phyloP scores from a whole-genome alignment of 139 green algal species.

The Auxenochlorella pyrenoidosa region DNA sequence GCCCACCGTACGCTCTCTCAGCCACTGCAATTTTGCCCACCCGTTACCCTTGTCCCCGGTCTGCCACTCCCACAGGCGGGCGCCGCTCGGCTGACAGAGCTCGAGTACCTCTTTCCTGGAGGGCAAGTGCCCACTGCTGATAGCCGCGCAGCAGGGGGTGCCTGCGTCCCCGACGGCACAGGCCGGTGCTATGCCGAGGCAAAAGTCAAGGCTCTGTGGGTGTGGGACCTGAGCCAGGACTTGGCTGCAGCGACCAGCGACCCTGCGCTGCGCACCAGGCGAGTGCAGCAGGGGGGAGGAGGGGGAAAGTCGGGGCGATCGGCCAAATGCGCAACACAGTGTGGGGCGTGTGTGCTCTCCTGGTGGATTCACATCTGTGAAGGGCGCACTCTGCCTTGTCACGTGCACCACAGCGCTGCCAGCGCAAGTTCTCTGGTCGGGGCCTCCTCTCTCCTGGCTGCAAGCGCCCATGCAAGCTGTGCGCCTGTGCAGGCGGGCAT shows the following conservation, averaged over 20 bases:
- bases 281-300: not conserved
- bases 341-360: not conserved
- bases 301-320: too few relatives aligned
- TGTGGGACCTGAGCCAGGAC: constrained; percentile 36
- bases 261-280: not conserved
- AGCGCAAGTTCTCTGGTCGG: not conserved
- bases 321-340: not conserved
- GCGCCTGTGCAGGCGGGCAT: not conserved
- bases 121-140: not conserved
- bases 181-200: not conserved
- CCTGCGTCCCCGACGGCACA: not conserved
- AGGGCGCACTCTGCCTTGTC: not conserved
- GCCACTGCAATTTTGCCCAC: too few relatives aligned
- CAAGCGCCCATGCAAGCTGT: too few relatives aligned
- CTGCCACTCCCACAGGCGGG: not conserved
- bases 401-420: too few relatives aligned
- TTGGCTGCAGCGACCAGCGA: not conserved
- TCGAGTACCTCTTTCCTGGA: constrained; percentile 22
- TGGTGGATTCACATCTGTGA: not conserved
- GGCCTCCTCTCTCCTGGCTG: too few relatives aligned
- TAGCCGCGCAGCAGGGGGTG: not conserved
- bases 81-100: constrained; percentile 27
- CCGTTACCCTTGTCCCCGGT: not conserved
- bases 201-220: constrained; percentile 34
- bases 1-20: too few relatives aligned